Percentiles rank a stretch among this genome's conserved stretches.
These are phyloP conservation scores for Madurella fahalii DNA, from an alignment of 2,329 filamentous ascomycete species.

Conservation along the genomic window DNA sequence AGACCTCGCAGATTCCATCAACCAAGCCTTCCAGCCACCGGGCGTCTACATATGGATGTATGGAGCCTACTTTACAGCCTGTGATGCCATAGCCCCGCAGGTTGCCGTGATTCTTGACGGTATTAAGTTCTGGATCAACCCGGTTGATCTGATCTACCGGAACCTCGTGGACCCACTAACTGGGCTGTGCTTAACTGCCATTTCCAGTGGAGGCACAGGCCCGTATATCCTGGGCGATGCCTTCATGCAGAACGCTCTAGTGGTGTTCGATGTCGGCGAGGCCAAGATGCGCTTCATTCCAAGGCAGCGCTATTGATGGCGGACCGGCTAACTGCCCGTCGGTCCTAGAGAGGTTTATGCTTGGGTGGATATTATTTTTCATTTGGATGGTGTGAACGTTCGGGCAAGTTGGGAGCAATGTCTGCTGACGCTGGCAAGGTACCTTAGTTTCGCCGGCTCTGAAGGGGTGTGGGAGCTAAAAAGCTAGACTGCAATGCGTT, in stretches of 20 bases:
- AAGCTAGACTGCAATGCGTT: too few species aligned
- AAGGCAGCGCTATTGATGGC: slow-evolving; percentile 21
- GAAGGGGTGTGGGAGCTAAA: too few species aligned
- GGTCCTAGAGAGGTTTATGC: too few species aligned
- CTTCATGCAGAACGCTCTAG: slow-evolving; percentile 49
- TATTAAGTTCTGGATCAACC: slow-evolving; percentile 44
- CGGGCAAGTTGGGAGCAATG: too few species aligned
- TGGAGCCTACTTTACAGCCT: slow-evolving; percentile 46
- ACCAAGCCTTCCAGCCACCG: slow-evolving; percentile 42
- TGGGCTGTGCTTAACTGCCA: slow-evolving; percentile 45
- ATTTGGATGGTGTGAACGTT: too few species aligned
- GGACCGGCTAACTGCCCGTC: too few species aligned
- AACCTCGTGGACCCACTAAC: slow-evolving; percentile 42
- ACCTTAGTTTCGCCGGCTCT: too few species aligned
- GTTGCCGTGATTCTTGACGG: slow-evolving; percentile 44
- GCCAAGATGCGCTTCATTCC: slow-evolving; percentile 29
- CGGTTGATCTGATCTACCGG: slow-evolving; percentile 45
- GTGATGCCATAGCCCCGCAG: slow-evolving; percentile 43
- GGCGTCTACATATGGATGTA: slow-evolving; percentile 46
- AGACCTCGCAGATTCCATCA: slow-evolving; percentile 41
- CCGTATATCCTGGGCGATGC: slow-evolving; percentile 48
- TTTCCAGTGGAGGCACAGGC: slow-evolving; percentile 42
- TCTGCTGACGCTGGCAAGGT: too few species aligned
- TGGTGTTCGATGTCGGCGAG: slow-evolving; percentile 35
- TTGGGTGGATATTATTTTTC: too few species aligned